Evolutionary conservation across 495 filamentous ascomycete genomes (phyloP), one percentile per base, ranked within the genome.

Genomic region (Parathielavia hyrcaniae): DNA sequence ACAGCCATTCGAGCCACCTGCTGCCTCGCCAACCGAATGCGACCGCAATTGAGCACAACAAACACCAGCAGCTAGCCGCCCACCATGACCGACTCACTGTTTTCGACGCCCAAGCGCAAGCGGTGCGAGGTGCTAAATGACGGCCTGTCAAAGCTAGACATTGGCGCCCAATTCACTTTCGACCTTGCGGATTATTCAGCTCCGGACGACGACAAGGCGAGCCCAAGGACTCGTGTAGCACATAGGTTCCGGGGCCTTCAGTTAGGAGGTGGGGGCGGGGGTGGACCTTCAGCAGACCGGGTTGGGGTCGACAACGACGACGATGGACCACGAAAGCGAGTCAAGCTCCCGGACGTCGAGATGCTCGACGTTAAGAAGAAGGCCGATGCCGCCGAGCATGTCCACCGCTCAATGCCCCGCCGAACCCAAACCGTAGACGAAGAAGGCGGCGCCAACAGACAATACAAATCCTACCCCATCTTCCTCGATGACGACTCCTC

Each of bases 151-250:
- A 54, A 53, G 3, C 57, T 65, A 0, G 38, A 65, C 53, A 63
- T 52, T 10, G 48, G 53, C 20, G 39, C 58, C 26, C 59, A 43
- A 50, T 76, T 75, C 59, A 71, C 74, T 1, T 77, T 77, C 46
- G 68, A 72, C 52, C 44, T 67, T 30, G 58, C n/a, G n/a, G n/a
- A n/a, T n/a, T n/a, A 64, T 53, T 52, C 61, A 17, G 44, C 69
- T 36, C 19, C 61, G 47, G 73, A 75, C 23, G 72, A 73, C 35
- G 72, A 71, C 43, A 72, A 66, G 60, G 68, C 66, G 34, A 89
- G 86, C 64, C 86, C 87, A 32, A 78, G 81, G 59, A 79, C 81
- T 14, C 79, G 72, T 36, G 84, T 89, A 52, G 84, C 82, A 58
- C 79, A 83, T 61, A 76, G 80, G 54, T 83, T 90, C 62, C 79